Conservation (phyloP, 805 yeast species). For the Suhomyces prunicola region DNA sequence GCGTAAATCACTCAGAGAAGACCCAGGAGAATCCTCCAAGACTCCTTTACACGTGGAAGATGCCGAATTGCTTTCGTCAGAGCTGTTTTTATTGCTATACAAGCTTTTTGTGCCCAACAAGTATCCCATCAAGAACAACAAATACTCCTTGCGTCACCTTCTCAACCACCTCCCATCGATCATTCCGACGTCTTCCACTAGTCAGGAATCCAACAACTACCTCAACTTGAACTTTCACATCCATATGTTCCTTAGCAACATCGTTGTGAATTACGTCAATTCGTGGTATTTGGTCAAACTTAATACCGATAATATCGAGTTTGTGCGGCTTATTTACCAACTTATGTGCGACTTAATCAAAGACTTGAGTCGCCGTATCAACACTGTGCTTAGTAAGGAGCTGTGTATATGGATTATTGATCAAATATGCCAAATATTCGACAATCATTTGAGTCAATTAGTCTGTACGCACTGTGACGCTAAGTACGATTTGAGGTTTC, state of each 20-base stretch:
- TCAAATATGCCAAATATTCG: conserved; percentile 20
- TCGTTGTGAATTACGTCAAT: conserved; percentile 14
- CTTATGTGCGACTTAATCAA: conserved; percentile 22
- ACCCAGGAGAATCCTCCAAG: background rate
- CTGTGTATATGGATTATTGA: conserved; percentile 16
- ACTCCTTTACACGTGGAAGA: background rate
- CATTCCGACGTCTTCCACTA: conserved; percentile 15
- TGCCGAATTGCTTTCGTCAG: conserved; percentile 15
- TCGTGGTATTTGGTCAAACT: conserved; percentile 19
- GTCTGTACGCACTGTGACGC: conserved; percentile 8
- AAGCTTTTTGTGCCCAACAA: conserved; percentile 34
- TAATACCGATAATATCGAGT: conserved; percentile 31
- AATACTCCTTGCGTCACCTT: conserved; percentile 24
- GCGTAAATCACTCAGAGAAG: background rate
- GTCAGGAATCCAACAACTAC: conserved; percentile 7
- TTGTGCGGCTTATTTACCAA: conserved; percentile 24
- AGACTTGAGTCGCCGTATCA: conserved; percentile 21
- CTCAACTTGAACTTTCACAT: conserved; percentile 29
- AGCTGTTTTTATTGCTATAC: conserved; percentile 33
- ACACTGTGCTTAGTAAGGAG: conserved; percentile 7
- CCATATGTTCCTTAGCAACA: conserved; percentile 35
- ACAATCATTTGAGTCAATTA: conserved; percentile 20
- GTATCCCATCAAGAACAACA: conserved; percentile 28
- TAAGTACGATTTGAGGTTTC: background rate
- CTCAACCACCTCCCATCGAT: conserved; percentile 27